phyloP scores from a whole-genome alignment of 2,329 filamentous ascomycete genomes.

The Podosphaera leucotricha region DNA sequence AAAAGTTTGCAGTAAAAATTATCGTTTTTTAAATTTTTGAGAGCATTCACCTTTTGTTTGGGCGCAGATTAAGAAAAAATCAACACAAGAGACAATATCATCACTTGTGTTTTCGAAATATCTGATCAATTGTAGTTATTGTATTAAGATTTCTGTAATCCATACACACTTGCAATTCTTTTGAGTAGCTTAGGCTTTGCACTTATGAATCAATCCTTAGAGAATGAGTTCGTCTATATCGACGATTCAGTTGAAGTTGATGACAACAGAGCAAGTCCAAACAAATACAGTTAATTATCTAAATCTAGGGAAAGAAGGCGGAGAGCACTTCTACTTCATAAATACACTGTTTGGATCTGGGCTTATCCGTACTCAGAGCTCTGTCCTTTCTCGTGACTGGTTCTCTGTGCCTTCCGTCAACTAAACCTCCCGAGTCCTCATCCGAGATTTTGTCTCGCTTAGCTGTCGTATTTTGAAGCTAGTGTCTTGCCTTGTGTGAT shows the following conservation, averaged over 20 bases:
- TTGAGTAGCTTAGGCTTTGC: neutral
- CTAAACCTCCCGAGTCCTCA: too few species aligned
- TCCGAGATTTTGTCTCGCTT: too few species aligned
- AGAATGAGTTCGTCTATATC: neutral
- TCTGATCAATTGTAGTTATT: neutral
- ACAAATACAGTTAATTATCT: neutral
- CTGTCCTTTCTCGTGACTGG: too few species aligned
- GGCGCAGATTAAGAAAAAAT: neutral
- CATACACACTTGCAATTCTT: neutral
- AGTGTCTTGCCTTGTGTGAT: too few species aligned
- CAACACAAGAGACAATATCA: neutral
- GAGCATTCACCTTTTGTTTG: neutral
- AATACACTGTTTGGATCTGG: too few species aligned
- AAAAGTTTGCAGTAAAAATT: neutral
- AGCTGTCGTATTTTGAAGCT: too few species aligned
- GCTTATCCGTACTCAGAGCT: too few species aligned
- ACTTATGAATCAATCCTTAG: neutral
- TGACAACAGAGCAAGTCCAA: neutral
- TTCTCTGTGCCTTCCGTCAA: too few species aligned
- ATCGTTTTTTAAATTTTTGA: neutral
- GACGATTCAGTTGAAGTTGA: too few species aligned
- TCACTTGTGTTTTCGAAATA: neutral
- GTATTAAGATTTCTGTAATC: neutral
- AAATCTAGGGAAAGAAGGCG: neutral
- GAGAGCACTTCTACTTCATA: too few species aligned